A percentile compares a stretch with the other conserved stretches of the same genome.
These are phyloP conservation scores for Aureobasidium sp. DNA, from an alignment of 2,329 filamentous ascomycete genomes.

Conservation along the genomic window DNA sequence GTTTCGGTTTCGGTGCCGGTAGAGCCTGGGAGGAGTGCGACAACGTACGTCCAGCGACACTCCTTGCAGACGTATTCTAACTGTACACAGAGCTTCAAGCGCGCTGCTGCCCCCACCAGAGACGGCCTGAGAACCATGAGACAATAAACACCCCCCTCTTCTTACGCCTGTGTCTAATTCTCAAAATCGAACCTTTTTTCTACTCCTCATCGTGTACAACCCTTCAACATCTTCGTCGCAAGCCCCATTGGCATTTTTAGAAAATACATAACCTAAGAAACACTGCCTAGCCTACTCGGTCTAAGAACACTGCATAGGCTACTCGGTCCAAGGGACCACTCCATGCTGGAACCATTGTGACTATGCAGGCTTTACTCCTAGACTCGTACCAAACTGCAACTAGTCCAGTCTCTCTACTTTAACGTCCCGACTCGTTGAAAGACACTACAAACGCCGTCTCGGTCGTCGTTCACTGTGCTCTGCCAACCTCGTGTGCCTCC, in stretches of 20 bases:
- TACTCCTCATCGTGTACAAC: background rate
- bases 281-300: background rate
- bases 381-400: background rate
- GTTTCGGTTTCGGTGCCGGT: slow-evolving; percentile 88
- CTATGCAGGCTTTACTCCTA: background rate
- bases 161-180: slow-evolving; percentile 10
- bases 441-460: too few species aligned
- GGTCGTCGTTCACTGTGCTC: background rate
- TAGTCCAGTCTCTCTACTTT: background rate
- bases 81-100: slow-evolving; percentile 41
- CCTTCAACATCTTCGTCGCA: background rate
- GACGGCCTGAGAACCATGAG: slow-evolving; percentile 41
- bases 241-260: background rate
- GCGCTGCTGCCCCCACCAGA: slow-evolving; percentile 37
- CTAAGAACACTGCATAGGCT: background rate
- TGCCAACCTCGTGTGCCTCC: slow-evolving; percentile 1
- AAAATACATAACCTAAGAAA: background rate
- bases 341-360: background rate
- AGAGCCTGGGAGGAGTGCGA: slow-evolving; percentile 99
- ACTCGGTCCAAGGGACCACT: background rate
- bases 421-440: background rate
- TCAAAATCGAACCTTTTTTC: background rate
- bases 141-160: slow-evolving; percentile 23
- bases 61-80: background rate
- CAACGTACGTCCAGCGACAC: slow-evolving; percentile 39